Evolutionary conservation across 371 early-diverging fungal species (phyloP).

Genomic region (Mucor plumbeus): DNA sequence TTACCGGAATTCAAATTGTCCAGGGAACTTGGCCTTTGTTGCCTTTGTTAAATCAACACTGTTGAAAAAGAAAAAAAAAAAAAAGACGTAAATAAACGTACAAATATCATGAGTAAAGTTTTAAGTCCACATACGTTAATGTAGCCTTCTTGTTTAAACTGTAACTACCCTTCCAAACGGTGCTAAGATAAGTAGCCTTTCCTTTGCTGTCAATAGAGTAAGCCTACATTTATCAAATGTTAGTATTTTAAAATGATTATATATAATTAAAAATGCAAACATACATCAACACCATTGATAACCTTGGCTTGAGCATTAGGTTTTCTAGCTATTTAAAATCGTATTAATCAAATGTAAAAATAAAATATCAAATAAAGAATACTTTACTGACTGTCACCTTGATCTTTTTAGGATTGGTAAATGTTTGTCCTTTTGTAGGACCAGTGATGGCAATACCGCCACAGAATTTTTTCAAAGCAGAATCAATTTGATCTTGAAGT

Average conservation of each 20-base stretch:
- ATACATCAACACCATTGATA: constrained; percentile 51
- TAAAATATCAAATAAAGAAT: background rate
- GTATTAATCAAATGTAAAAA: background rate
- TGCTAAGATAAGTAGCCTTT: constrained; percentile 43
- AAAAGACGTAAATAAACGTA: constrained; percentile 1
- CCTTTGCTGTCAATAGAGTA: constrained; percentile 45
- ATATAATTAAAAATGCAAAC: constrained; percentile 1
- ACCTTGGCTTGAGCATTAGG: constrained; percentile 50
- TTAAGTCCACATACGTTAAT: constrained; percentile 37
- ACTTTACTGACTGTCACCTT: constrained; percentile 53
- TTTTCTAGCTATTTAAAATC: constrained; percentile 35
- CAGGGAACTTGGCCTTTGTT: constrained; percentile 43
- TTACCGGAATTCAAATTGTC: constrained; percentile 58
- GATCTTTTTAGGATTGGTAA: constrained; percentile 45
- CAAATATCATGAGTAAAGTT: background rate
- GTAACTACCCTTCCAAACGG: constrained; percentile 51
- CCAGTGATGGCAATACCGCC: constrained; percentile 42
- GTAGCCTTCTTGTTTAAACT: constrained; percentile 46
- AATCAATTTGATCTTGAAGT: constrained; percentile 49
- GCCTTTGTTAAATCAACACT: constrained; percentile 51
- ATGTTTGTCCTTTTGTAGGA: constrained; percentile 41
- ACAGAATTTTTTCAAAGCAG: constrained; percentile 54
- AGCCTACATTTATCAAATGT: constrained; percentile 29
- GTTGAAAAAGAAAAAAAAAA: constrained; percentile 5
- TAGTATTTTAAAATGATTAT: background rate